These are phyloP conservation scores for Gorgonomyces haynaldii DNA, from an alignment of 192 early-diverging fungal species.

Conservation along the genomic window DNA sequence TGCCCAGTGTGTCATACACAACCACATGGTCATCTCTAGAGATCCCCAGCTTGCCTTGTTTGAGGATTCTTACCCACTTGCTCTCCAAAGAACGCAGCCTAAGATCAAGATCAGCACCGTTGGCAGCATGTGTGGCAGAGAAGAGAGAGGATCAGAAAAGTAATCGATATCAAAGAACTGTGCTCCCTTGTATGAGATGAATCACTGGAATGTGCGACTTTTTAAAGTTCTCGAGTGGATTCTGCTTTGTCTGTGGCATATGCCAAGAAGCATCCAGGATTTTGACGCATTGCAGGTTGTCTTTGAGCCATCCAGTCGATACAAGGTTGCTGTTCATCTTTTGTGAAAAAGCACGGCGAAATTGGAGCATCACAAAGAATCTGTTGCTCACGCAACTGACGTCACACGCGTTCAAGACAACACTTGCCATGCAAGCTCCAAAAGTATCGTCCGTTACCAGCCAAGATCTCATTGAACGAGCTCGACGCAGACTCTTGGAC, in stretches of 20 bases:
- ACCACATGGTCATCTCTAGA: slow-evolving; percentile 72
- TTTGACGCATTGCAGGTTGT: slow-evolving; percentile 51
- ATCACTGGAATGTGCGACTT: slow-evolving; percentile 36
- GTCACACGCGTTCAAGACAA: too few relatives aligned
- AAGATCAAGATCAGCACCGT: too few relatives aligned
- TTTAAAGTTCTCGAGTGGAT: slow-evolving; percentile 53
- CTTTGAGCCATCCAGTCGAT: slow-evolving; percentile 46
- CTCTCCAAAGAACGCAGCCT: slow-evolving; percentile 52
- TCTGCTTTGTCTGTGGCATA: slow-evolving; percentile 59
- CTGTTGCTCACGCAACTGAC: too few relatives aligned
- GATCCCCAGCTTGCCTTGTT: slow-evolving; percentile 61
- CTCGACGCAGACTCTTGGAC: too few relatives aligned
- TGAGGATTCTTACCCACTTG: slow-evolving; percentile 42
- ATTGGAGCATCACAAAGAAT: too few relatives aligned
- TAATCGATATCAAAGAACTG: slow-evolving; percentile 87
- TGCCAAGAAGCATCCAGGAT: slow-evolving; percentile 89
- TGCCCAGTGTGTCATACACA: slow-evolving; percentile 74
- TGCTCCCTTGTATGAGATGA: slow-evolving; percentile 18
- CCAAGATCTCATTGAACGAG: too few relatives aligned
- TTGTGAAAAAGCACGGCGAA: slow-evolving; percentile 17
- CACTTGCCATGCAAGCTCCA: too few relatives aligned
- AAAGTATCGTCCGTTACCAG: too few relatives aligned
- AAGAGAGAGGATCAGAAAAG: slow-evolving; percentile 56
- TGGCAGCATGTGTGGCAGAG: slow-evolving; percentile 90
- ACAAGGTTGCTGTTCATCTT: slow-evolving; percentile 25